Base-by-base conservation (phyloP, 495 filamentous ascomycete genomes). In the Tuber calosporum region DNA sequence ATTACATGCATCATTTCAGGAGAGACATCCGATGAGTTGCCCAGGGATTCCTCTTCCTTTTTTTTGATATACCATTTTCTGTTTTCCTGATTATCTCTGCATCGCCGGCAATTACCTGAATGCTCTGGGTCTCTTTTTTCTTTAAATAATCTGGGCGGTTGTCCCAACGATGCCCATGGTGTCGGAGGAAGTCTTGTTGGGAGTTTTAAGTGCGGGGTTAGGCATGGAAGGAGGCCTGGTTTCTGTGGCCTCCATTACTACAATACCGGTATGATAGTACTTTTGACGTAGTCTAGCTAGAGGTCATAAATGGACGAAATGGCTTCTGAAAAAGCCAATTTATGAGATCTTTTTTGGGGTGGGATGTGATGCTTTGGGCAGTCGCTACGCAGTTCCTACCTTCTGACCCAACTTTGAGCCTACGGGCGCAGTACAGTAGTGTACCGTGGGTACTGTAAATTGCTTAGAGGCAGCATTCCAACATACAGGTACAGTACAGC, bases 81-180 rank as follows among this genome's bases (percentile, higher is more conserved):
- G 26, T 17, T 34, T 7, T 62, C 13, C 26, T 34, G 11, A 26
- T 62, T 62, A 34, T 62, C 53, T 62, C 53, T 62, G 53, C 53
- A 62, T 62, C 53, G 53, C 53, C 26, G 53, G 53, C 53, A 62
- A 30, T 62, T 34, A 34, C 30, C 53, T 62, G 26, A 30, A 62
- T 30, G 13, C 26, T 34, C 34, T 62, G 53, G 53, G 53, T 62
- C 26, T 34, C 53, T 34, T 62, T 30, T 62, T 13, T 66, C 73
- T 69, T 36, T 73, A 77, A 74, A 73, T 78, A 78, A 78, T 78
- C 45, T 68, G 67, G 68, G 62, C 67, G 69, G 38, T 69, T 74
- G 70, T 69, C 67, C 53, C 34, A 62, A 30, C 53, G 13, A 34
- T 34, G 53, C 26, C 17, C 19, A 34, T 34, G 53, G 3, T 17